A percentile compares a stretch with the other conserved stretches of the same genome.
These are phyloP conservation scores for Colletotrichum sp. DNA, from an alignment of 2,329 filamentous ascomycete species.

Conservation along the genomic window DNA sequence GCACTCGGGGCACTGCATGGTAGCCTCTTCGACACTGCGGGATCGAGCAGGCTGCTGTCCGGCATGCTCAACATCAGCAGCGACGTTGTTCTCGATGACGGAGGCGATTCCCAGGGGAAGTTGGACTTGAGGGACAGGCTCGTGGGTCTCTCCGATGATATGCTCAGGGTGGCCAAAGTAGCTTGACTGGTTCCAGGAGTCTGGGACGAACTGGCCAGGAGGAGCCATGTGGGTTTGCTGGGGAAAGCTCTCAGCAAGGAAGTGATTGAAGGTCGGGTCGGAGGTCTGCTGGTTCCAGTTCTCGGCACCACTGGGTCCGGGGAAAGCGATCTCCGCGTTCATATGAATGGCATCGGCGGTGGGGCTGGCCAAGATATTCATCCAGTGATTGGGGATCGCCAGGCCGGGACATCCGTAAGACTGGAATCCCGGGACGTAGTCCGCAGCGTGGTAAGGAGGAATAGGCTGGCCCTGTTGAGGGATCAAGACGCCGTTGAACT, in stretches of 20 bases:
- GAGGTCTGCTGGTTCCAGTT: not conserved
- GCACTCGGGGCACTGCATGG: not conserved
- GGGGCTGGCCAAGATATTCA: not conserved
- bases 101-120: not conserved
- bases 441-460: not conserved
- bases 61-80: not conserved
- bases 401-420: not conserved
- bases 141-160: not conserved
- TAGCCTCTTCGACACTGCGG: not conserved
- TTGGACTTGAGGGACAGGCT: not conserved
- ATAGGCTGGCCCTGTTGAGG: not conserved
- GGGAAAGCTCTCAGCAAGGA: not conserved
- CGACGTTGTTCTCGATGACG: not conserved
- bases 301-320: not conserved
- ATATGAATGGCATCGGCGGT: not conserved
- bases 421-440: not conserved
- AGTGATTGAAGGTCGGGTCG: not conserved
- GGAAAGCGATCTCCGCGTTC: not conserved
- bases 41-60: not conserved
- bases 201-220: not conserved
- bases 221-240: not conserved
- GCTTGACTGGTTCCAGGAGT: not conserved
- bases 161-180: not conserved
- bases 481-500: not conserved
- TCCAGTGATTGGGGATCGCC: not conserved